Evolutionary conservation across 257 asterid genomes (phyloP), one percentile per base, ranked within the genome.

Genomic region (Cynanchum wilfordii): DNA sequence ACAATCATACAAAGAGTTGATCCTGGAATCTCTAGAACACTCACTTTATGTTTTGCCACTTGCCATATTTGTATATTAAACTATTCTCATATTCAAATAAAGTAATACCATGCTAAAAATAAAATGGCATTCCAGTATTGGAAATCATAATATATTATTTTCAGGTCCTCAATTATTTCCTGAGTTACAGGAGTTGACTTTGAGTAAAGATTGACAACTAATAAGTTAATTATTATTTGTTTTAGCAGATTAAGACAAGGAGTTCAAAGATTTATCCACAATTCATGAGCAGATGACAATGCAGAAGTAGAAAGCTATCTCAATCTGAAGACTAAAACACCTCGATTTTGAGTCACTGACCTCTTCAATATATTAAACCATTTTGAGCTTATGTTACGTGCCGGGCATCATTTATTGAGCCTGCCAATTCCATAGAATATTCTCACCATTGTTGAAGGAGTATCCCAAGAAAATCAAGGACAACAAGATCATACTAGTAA

Each of bases 11-110:
- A n/a, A n/a, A n/a, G n/a, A 30, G 24, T 60, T 60, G 12, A 60
- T 59, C 45, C 67, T 29, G 44, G 67, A 30, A 60, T 60, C 67
- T 60, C 44, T 30, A 6, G 67, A 29, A 60, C 66, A 60, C 66
- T 57, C 30, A 29, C 44, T 16, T 60, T 29, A 60, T 16, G 30
- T 30, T 16, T 60, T 27, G 42, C 40, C 42, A 59, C 66, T 27
- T 12, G 66, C 66, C 40, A 59, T 2, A 59, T 13, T 59, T 25
- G 42, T 59, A 3, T 13, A 59, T 59, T 29, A 27, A 59, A 59
- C 17, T 11, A 59, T 27, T 59, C 13, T 19, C 5, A 13, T 13
- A 59, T 8, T 59, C 66, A 59, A 52, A 27, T 27, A 59, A 27
- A 29, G 20, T 59, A 29, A 59, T 58, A 10, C 4, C 38, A 58